phyloP scores from a whole-genome alignment of 495 filamentous ascomycete genomes.

The Neurospora sp. region DNA sequence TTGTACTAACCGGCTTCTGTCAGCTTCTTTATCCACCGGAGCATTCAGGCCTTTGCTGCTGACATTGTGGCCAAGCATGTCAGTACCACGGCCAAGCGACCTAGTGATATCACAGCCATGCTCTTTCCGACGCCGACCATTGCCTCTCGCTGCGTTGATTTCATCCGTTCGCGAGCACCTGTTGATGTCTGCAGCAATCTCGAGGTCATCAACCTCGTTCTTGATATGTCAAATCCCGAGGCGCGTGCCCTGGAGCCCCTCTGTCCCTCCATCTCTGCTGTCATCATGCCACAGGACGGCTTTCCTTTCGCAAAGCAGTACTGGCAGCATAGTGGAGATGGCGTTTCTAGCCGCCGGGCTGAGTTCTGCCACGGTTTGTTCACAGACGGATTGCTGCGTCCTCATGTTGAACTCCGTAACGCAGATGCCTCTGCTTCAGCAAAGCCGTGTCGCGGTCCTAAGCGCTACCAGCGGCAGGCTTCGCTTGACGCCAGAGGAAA shows the following conservation, averaged over 20 bases:
- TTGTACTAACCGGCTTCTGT: neutral
- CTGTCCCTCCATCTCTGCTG: slow-evolving; percentile 48
- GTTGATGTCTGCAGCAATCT: slow-evolving; percentile 38
- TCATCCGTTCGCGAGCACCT: slow-evolving; percentile 51
- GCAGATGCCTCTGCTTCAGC: slow-evolving; percentile 14
- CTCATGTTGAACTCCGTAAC: slow-evolving; percentile 25
- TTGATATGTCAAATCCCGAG: slow-evolving; percentile 38
- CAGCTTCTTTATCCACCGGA: slow-evolving; percentile 89
- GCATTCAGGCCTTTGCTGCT: slow-evolving; percentile 61
- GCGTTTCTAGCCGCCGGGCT: slow-evolving; percentile 80
- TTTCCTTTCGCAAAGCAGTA: slow-evolving; percentile 72
- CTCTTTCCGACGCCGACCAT: slow-evolving; percentile 64
- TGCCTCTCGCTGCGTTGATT: slow-evolving; percentile 59
- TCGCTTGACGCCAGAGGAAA: slow-evolving; percentile 33
- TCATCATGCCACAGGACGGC: slow-evolving; percentile 57
- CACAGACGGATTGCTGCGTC: slow-evolving; percentile 57
- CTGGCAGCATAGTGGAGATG: slow-evolving; percentile 96
- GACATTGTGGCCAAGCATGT: slow-evolving; percentile 60
- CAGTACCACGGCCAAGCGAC: slow-evolving; percentile 39
- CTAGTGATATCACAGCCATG: slow-evolving; percentile 39
- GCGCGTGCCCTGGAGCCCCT: slow-evolving; percentile 35
- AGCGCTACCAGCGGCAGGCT: slow-evolving; percentile 56
- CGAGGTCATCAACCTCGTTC: slow-evolving; percentile 56
- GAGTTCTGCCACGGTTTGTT: slow-evolving; percentile 77
- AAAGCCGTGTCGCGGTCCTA: slow-evolving; percentile 53